phyloP scores from a whole-genome alignment of 225 moss, liverwort and hornwort species.

The Sphagnum tenellum region DNA sequence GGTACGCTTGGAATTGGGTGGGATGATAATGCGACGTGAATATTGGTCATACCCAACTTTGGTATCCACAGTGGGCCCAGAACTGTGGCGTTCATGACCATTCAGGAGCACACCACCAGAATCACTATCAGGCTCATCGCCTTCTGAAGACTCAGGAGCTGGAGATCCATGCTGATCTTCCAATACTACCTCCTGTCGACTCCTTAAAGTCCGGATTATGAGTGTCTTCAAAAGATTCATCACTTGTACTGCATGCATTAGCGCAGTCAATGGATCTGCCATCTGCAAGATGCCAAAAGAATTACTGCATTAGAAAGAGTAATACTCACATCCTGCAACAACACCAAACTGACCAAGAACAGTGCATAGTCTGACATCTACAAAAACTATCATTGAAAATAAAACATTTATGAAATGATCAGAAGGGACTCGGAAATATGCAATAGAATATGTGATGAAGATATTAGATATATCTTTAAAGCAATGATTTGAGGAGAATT shows the following conservation, averaged over 20 bases:
- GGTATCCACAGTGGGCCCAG: conserved; percentile 23
- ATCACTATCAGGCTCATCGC: conserved; percentile 68
- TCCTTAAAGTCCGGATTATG: conserved; percentile 67
- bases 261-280: conserved; percentile 90
- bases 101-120: conserved; percentile 45
- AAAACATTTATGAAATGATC: too few relatives aligned
- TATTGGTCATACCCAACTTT: conserved; percentile 61
- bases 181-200: conserved; percentile 59
- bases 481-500: background rate
- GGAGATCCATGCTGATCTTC: conserved; percentile 39
- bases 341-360: too few relatives aligned
- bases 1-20: conserved; percentile 39
- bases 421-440: too few relatives aligned
- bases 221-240: conserved; percentile 96
- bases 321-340: too few relatives aligned
- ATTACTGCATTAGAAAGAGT: too few relatives aligned
- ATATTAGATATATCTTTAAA: background rate
- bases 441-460: background rate
- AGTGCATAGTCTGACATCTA: too few relatives aligned
- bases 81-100: conserved; percentile 30
- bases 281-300: conserved; percentile 35
- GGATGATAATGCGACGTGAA: conserved; percentile 32
- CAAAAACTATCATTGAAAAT: too few relatives aligned
- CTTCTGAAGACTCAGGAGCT: conserved; percentile 58
- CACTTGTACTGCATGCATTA: conserved; percentile 99